phyloP scores from a whole-genome alignment of 1,284 basidiomycete genomes.

The Meripilus lineatus region DNA sequence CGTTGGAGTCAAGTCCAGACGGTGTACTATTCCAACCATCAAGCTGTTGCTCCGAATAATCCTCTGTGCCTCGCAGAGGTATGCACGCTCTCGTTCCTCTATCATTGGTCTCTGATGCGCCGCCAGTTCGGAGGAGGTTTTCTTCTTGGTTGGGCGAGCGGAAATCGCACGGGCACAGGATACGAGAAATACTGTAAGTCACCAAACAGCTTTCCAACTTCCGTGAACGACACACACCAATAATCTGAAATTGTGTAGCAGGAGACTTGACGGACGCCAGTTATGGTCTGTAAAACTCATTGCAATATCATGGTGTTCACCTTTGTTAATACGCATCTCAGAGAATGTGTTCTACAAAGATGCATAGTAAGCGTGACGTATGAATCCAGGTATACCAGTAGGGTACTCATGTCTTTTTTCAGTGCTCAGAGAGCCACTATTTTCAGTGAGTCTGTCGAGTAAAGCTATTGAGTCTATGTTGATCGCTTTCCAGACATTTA shows the following conservation, averaged over 20 bases:
- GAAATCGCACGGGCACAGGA: conserved; percentile 38
- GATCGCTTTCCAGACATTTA: conserved; percentile 34
- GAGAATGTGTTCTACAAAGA: conserved; percentile 50
- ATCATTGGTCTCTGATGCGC: conserved; percentile 1
- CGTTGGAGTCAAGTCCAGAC: conserved; percentile 44
- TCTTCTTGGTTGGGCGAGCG: conserved; percentile 39
- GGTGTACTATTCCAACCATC: conserved; percentile 40
- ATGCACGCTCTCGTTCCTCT: conserved; percentile 1
- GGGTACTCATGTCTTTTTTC: too few relatives aligned
- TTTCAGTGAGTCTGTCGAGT: background rate
- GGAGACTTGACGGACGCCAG: conserved; percentile 36
- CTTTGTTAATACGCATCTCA: conserved; percentile 13
- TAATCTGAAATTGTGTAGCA: too few relatives aligned
- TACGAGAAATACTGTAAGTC: conserved; percentile 44
- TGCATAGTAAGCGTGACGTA: conserved; percentile 36
- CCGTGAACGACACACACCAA: too few relatives aligned
- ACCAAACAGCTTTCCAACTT: too few relatives aligned
- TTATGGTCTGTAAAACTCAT: conserved; percentile 28
- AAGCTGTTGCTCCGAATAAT: conserved; percentile 38
- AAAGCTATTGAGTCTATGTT: background rate
- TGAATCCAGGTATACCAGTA: too few relatives aligned
- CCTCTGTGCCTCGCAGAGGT: conserved; percentile 48
- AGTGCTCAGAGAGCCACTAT: conserved; percentile 4
- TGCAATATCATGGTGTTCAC: conserved; percentile 1
- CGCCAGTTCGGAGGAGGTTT: conserved; percentile 45